Conservation (phyloP, 2,329 filamentous ascomycete species). For the Fusarium tjaetaba region DNA sequence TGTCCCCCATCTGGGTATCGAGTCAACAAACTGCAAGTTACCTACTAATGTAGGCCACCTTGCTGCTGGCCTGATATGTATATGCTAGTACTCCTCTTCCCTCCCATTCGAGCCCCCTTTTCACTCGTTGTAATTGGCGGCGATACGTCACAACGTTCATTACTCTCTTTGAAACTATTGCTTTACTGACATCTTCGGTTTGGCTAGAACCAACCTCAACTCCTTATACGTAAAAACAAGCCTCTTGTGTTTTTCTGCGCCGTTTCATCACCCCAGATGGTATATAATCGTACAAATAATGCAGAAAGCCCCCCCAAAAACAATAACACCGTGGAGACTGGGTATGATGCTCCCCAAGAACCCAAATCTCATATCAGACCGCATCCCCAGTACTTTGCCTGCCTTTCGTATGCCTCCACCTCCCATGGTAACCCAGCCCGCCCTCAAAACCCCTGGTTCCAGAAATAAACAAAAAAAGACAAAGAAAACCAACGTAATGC, state of each 20-base stretch:
- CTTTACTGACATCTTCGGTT: conserved; percentile 10
- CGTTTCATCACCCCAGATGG: conserved; percentile 30
- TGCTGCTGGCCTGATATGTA: neutral
- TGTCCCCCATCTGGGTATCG: neutral
- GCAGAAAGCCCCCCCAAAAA: conserved; percentile 12
- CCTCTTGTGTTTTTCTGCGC: conserved; percentile 33
- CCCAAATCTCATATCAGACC: conserved; percentile 1
- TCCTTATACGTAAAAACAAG: conserved; percentile 22
- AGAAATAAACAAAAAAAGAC: neutral
- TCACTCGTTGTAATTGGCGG: neutral
- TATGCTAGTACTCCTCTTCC: neutral
- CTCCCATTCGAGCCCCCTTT: neutral
- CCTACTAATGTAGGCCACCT: neutral
- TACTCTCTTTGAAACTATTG: conserved; percentile 7
- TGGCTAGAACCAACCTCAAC: conserved; percentile 17
- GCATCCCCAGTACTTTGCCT: conserved; percentile 1
- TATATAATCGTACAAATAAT: conserved; percentile 37
- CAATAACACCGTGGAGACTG: conserved; percentile 9
- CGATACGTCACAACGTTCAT: neutral
- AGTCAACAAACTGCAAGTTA: neutral
- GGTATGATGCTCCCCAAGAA: conserved; percentile 1
- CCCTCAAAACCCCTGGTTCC: conserved; percentile 7
- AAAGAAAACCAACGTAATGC: conserved; percentile 23
- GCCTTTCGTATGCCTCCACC: conserved; percentile 1
- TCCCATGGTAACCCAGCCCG: neutral